These are phyloP conservation scores for Phytopythium aichiense DNA, from an alignment of 352 stramenopile species.

Conservation along the genomic window DNA sequence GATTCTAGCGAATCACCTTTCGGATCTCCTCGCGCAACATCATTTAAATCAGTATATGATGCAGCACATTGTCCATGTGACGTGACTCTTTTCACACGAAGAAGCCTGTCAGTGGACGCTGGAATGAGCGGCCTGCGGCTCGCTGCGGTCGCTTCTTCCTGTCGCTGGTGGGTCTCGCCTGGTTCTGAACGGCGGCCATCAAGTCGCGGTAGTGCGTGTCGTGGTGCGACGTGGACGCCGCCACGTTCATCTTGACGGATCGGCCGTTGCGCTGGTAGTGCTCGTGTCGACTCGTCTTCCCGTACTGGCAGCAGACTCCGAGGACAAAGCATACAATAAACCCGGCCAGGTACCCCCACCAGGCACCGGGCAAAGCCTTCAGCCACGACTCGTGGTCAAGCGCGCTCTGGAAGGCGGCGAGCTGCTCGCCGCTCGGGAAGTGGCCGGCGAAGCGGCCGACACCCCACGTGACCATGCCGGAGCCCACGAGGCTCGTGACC, in stretches of 20 bases:
- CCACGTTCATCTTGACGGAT: slow-evolving; percentile 4
- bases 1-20: background rate
- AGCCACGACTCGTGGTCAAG: slow-evolving; percentile 17
- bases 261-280: slow-evolving; percentile 12
- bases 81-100: slow-evolving; percentile 2
- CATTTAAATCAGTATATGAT: background rate
- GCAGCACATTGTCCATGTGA: background rate
- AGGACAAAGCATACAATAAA: slow-evolving; percentile 29
- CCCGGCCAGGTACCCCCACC: slow-evolving; percentile 43
- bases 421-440: slow-evolving; percentile 29
- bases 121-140: background rate
- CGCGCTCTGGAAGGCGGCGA: slow-evolving; percentile 16
- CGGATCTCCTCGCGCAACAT: background rate
- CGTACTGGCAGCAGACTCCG: slow-evolving; percentile 32
- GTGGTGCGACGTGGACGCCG: background rate
- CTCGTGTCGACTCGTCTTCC: slow-evolving; percentile 20
- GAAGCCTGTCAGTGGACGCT: slow-evolving; percentile 3
- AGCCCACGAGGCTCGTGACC: slow-evolving; percentile 33
- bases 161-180: background rate
- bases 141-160: background rate
- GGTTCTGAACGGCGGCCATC: background rate
- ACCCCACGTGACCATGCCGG: slow-evolving; percentile 25
- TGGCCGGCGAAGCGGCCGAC: slow-evolving; percentile 41
- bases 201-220: slow-evolving; percentile 6
- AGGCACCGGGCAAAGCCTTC: slow-evolving; percentile 33